Base-by-base conservation (phyloP, 2,329 filamentous ascomycete species). In the Fusarium sambucinum region DNA sequence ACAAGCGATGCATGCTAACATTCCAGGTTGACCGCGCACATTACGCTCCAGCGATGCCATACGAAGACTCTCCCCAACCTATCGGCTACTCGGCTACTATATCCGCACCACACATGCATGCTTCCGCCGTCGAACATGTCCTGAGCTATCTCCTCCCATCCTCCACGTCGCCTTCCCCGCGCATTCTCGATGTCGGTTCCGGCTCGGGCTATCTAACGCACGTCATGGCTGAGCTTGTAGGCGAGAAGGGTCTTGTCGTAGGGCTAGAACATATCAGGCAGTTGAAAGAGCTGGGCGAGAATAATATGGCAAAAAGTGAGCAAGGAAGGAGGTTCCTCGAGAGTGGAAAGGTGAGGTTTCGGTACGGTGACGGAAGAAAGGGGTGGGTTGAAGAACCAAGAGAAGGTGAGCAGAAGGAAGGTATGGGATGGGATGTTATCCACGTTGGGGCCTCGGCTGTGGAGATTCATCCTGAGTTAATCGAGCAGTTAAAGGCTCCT, bases 381-480 rank as follows among this genome's bases (percentile, higher is more conserved):
- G 91, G 91, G 1, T 90, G 86, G 55, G 74, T 83, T 3, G 86
- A 85, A 71, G 70, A 74, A 13, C 66, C 75, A 2, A 74, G 80
- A 58, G 80, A 74, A 73, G 87, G 81, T 3, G 78, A 79, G 44
- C 84, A 83, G 8, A 83, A 83, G 56, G 80, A 82, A 14, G 84
- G 80, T 64, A 80, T 78, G 30, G 85, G 89, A 0, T 99, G 95
- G 84, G 93, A 98, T 84, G 94, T 92, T 4, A 98, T 99, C 62
- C 96, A 98, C 77, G 96, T 98, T 4, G 96, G 96, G 0, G 96
- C 96, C 1, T 92, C 93, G 10, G 95, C 95, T 1, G 86, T 81
- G 25, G 86, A 89, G 74, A 80, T 97, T 55, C 94, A 97, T 76
- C 76, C 86, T 19, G 86, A 87, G 61, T 80, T 98, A 69, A 80